Evolutionary conservation across 495 filamentous ascomycete species (phyloP).

Genomic region (Lichina pygmaea): DNA sequence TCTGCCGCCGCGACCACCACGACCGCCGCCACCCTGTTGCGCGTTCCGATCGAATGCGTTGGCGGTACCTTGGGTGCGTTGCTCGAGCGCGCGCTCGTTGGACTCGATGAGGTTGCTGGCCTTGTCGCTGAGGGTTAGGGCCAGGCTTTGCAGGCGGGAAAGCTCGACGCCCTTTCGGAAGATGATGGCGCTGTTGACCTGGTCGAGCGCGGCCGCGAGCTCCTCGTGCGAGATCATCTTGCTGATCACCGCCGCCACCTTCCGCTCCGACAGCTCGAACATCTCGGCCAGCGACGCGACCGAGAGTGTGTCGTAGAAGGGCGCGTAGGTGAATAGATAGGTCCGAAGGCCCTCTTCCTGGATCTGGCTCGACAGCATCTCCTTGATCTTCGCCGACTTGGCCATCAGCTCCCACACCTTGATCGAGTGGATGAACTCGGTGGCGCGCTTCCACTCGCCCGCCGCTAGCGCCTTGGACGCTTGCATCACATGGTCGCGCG

Average conservation of each 20-base stretch:
- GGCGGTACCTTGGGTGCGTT: slow-evolving; percentile 80
- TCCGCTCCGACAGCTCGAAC: slow-evolving; percentile 81
- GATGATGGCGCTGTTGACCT: slow-evolving; percentile 90
- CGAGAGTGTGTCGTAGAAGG: slow-evolving; percentile 93
- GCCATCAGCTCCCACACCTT: slow-evolving; percentile 99
- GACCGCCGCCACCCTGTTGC: slow-evolving; percentile 46
- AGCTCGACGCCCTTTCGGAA: slow-evolving; percentile 99
- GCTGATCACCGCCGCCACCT: slow-evolving; percentile 82
- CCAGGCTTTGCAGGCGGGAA: slow-evolving; percentile 79
- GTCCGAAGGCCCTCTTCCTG: slow-evolving; percentile 95
- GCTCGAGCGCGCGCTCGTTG: slow-evolving; percentile 91
- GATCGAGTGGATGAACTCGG: slow-evolving; percentile 75
- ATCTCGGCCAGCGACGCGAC: slow-evolving; percentile 62
- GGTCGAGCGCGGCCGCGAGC: slow-evolving; percentile 81
- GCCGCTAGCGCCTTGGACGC: slow-evolving; percentile 86
- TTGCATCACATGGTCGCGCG: slow-evolving; percentile 96
- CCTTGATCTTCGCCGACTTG: slow-evolving; percentile 69
- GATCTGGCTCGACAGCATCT: slow-evolving; percentile 88
- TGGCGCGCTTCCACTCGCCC: slow-evolving; percentile 94
- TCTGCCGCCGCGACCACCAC: slow-evolving; percentile 33
- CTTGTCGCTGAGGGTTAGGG: slow-evolving; percentile 85
- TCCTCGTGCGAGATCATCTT: slow-evolving; percentile 99
- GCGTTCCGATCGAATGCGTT: slow-evolving; percentile 84
- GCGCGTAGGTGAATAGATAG: slow-evolving; percentile 98
- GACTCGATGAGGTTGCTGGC: slow-evolving; percentile 82